Evolutionary conservation across 345 rosid species (phyloP), one percentile per base, ranked within the genome.

Genomic region (Ceriops decandra): DNA sequence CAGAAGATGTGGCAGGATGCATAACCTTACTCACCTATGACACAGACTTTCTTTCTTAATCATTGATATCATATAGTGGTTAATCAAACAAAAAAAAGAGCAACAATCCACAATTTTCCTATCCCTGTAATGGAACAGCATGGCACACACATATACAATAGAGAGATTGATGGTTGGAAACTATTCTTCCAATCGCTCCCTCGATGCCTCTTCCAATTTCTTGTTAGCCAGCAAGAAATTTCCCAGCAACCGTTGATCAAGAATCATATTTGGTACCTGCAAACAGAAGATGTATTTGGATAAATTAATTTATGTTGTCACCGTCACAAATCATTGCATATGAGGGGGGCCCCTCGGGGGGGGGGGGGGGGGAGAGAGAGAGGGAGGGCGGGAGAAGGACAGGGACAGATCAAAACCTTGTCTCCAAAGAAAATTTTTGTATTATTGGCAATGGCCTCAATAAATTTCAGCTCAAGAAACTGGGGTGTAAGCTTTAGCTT

Each of bases 351-450:
- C 24, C 24, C 24, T 22, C 0, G 24, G 24, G 24, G 24, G 4
- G 46, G 46, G 19, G 49, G 16, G 49, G 49, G 17, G 4, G 46
- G 2, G 46, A 38, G 13, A 9, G 46, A 2, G 15, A 1, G 5
- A 33, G 17, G 0, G 49, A 10, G 49, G 2, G 49, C 2, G 20
- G 21, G 26, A 30, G 7, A 53, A 64, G 33, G 66, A 33, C 57
- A 27, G 30, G 17, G 51, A 42, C 49, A 62, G 53, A 66, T 15
- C 57, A 38, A 54, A 60, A 88, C 98, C 95, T 90, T 92, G 67
- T 92, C 87, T 16, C 97, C 98, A 5, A 88, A 92, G 89, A 87
- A 93, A 28, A 87, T 88, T 76, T 93, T 93, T 62, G 96, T 90
- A 79, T 93, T 90, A 62, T 75, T 81, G 47, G 96, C 89, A 66